phyloP scores from a whole-genome alignment of 2,329 filamentous ascomycete species.

The Metarhizium robertsii region DNA sequence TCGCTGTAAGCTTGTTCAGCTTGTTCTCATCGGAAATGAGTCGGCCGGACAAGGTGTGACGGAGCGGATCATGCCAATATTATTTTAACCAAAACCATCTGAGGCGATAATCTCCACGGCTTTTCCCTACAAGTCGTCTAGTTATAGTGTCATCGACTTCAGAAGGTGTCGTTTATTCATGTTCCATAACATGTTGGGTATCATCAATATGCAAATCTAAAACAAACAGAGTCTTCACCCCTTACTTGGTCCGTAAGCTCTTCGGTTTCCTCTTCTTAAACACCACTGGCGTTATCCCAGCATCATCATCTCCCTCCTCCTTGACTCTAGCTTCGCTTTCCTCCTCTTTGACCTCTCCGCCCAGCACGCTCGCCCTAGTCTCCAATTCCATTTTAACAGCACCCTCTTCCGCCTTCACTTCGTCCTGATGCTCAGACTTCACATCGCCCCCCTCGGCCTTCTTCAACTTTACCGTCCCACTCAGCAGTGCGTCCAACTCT shows the following conservation, averaged over 20 bases:
- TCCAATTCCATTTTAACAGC: constrained; percentile 30
- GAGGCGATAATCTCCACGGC: too few relatives aligned
- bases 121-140: too few relatives aligned
- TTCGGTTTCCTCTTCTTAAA: constrained; percentile 77
- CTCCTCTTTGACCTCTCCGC: constrained; percentile 6
- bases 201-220: neutral
- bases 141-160: too few relatives aligned
- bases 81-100: too few relatives aligned
- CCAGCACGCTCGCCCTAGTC: constrained; percentile 9
- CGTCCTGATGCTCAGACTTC: constrained; percentile 14
- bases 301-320: constrained; percentile 10
- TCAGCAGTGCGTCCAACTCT: constrained; percentile 55
- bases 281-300: constrained; percentile 40
- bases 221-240: neutral
- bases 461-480: constrained; percentile 17
- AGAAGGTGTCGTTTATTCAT: neutral
- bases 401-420: constrained; percentile 16
- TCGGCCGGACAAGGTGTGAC: too few relatives aligned
- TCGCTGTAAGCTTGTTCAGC: too few relatives aligned
- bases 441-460: constrained; percentile 6
- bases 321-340: constrained; percentile 32
- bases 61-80: too few relatives aligned
- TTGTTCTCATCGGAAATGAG: too few relatives aligned
- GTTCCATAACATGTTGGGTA: constrained; percentile 3
- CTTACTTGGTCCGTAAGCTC: constrained; percentile 50